These are phyloP conservation scores for Aspergillus fructus DNA, from an alignment of 2,329 filamentous ascomycete genomes.

Conservation along the genomic window DNA sequence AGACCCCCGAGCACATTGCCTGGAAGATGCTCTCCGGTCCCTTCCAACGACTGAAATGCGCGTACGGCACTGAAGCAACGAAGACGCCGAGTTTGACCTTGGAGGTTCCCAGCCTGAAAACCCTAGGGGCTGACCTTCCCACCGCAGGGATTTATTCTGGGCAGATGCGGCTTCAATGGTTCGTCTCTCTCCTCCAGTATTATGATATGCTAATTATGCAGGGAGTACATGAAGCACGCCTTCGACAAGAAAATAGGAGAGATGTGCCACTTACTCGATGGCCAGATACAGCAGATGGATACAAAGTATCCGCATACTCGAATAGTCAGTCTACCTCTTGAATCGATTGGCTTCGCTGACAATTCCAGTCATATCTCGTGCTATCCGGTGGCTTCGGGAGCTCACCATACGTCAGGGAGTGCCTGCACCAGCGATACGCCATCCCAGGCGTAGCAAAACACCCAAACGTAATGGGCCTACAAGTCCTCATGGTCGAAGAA, in stretches of 20 bases:
- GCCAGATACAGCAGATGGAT: constrained; percentile 26
- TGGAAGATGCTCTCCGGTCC: constrained; percentile 32
- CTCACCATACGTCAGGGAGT: constrained; percentile 30
- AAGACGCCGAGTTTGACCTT: constrained; percentile 27
- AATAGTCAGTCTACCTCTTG: constrained; percentile 24
- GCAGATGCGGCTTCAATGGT: constrained; percentile 33
- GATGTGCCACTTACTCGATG: constrained; percentile 30
- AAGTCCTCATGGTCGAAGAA: constrained; percentile 33
- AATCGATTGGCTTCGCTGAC: no score
- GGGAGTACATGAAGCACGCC: constrained; percentile 19
- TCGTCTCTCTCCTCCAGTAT: not conserved
- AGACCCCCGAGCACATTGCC: constrained; percentile 21
- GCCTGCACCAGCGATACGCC: constrained; percentile 26
- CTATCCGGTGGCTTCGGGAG: constrained; percentile 36
- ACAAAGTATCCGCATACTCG: constrained; percentile 22
- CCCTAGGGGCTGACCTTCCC: constrained; percentile 19
- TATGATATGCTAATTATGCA: not conserved
- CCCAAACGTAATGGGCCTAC: constrained; percentile 23
- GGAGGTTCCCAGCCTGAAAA: constrained; percentile 26
- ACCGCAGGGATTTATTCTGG: constrained; percentile 28
- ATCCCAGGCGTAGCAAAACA: constrained; percentile 9
- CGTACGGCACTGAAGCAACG: constrained; percentile 28
- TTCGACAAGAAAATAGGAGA: constrained; percentile 27
- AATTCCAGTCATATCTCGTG: constrained; percentile 26
- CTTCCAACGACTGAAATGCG: constrained; percentile 35